Conservation (phyloP, 345 rosid species). For the Leavenworthia alabamica region DNA sequence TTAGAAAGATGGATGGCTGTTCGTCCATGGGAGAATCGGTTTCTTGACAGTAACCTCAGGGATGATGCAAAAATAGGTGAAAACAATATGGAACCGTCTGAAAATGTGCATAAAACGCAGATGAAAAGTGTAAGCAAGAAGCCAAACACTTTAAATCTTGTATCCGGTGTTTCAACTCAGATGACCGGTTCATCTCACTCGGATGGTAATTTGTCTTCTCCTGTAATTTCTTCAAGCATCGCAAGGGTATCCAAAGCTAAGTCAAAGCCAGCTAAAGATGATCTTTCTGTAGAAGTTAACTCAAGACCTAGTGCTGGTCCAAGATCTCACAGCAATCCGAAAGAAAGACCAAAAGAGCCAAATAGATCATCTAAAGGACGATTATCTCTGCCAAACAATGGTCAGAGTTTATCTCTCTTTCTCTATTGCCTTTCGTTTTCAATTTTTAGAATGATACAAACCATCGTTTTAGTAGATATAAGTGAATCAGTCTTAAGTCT, state of each 20-base stretch:
- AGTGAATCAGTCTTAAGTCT: not conserved
- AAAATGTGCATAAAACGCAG: slow-evolving; percentile 44
- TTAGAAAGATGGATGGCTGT: slow-evolving; percentile 99
- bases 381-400: slow-evolving; percentile 62
- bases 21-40: slow-evolving; percentile 98
- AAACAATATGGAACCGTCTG: slow-evolving; percentile 37
- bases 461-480: not conserved
- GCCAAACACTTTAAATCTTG: slow-evolving; percentile 32
- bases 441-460: not conserved
- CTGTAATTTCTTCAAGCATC: slow-evolving; percentile 47
- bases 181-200: slow-evolving; percentile 66
- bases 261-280: slow-evolving; percentile 47
- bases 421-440: not conserved
- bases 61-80: slow-evolving; percentile 67
- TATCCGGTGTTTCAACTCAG: slow-evolving; percentile 43
- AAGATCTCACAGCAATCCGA: slow-evolving; percentile 87
- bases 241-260: slow-evolving; percentile 43
- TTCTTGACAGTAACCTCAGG: slow-evolving; percentile 78
- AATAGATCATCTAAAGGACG: slow-evolving; percentile 57
- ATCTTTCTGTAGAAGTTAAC: slow-evolving; percentile 44
- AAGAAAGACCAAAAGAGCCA: slow-evolving; percentile 54
- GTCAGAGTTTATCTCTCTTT: slow-evolving; percentile 42
- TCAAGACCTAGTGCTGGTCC: slow-evolving; percentile 41
- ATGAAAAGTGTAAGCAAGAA: slow-evolving; percentile 51
- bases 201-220: slow-evolving; percentile 59